phyloP scores from a whole-genome alignment of 192 early-diverging fungal genomes.

The Coemansia sp. region DNA sequence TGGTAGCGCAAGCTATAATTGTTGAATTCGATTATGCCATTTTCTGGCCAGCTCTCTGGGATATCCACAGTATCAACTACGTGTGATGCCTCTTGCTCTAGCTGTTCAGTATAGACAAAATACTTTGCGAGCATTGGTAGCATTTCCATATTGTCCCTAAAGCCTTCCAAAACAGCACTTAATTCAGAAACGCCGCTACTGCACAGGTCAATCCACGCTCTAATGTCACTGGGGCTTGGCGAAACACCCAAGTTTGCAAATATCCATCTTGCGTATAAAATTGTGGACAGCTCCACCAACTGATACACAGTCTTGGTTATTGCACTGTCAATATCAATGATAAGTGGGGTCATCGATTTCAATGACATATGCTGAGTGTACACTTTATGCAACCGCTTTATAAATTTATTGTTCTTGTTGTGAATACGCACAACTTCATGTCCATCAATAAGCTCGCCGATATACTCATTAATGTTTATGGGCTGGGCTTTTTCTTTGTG shows the following conservation, averaged over 20 bases:
- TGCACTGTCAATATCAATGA: not conserved
- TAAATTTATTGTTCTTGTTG: constrained; percentile 4
- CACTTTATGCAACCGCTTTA: not conserved
- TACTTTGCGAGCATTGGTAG: constrained; percentile 16
- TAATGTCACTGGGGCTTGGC: not conserved
- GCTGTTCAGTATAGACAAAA: constrained; percentile 14
- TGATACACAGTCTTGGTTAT: not conserved
- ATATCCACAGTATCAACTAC: not conserved
- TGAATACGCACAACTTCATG: constrained; percentile 11
- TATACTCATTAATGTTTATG: not conserved
- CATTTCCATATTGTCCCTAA: not conserved
- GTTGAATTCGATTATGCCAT: constrained; percentile 45
- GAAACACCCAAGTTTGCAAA: not conserved
- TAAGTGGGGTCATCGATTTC: not conserved
- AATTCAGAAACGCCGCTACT: not conserved
- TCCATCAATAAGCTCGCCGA: constrained; percentile 1
- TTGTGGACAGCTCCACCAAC: not conserved
- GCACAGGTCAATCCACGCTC: not conserved
- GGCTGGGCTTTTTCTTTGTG: not conserved
- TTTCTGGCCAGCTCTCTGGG: constrained; percentile 51
- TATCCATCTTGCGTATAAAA: not conserved
- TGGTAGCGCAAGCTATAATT: constrained; percentile 48
- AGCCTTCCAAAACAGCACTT: constrained; percentile 1
- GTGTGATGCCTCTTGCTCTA: constrained; percentile 61
- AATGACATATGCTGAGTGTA: not conserved